Conservation (phyloP, 352 stramenopile genomes). For the Globisporangium radiosum region DNA sequence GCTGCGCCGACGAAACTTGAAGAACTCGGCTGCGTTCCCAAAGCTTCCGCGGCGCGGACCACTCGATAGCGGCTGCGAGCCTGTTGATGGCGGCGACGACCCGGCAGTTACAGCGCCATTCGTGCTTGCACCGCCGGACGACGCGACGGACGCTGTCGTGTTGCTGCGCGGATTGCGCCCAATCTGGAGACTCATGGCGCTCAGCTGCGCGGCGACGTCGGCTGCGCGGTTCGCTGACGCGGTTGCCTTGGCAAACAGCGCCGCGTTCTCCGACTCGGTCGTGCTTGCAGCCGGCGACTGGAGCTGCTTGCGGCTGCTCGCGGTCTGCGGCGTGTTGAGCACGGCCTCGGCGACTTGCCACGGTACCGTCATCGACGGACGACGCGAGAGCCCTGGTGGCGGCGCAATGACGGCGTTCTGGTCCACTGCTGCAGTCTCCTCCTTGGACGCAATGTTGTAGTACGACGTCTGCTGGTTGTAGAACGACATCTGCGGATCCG, state of each 20-base stretch:
- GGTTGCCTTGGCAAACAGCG: constrained; percentile 27
- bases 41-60: constrained; percentile 63
- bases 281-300: constrained; percentile 24
- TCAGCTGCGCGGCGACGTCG: constrained; percentile 59
- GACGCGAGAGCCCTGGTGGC: constrained; percentile 61
- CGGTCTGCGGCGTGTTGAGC: constrained; percentile 74
- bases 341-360: constrained; percentile 83
- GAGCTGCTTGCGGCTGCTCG: constrained; percentile 55
- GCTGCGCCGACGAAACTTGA: constrained; percentile 81
- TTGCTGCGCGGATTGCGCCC: constrained; percentile 36
- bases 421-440: constrained; percentile 45
- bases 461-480: constrained; percentile 72
- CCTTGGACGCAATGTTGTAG: constrained; percentile 59
- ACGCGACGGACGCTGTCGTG: constrained; percentile 4
- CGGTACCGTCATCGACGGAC: constrained; percentile 79
- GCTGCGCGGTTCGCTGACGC: constrained; percentile 27
- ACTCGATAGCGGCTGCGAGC: constrained; percentile 25
- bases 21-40: constrained; percentile 80
- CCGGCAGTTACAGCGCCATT: not conserved
- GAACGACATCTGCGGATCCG: constrained; percentile 28
- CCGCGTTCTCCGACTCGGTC: constrained; percentile 25
- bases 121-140: not conserved
- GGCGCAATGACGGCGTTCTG: constrained; percentile 64
- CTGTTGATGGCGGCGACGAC: constrained; percentile 10
- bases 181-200: constrained; percentile 35